Percentiles rank a stretch among this genome's conserved stretches.
These are phyloP conservation scores for Russula griseocarnosa DNA, from an alignment of 768 basidiomycete species.

Conservation along the genomic window DNA sequence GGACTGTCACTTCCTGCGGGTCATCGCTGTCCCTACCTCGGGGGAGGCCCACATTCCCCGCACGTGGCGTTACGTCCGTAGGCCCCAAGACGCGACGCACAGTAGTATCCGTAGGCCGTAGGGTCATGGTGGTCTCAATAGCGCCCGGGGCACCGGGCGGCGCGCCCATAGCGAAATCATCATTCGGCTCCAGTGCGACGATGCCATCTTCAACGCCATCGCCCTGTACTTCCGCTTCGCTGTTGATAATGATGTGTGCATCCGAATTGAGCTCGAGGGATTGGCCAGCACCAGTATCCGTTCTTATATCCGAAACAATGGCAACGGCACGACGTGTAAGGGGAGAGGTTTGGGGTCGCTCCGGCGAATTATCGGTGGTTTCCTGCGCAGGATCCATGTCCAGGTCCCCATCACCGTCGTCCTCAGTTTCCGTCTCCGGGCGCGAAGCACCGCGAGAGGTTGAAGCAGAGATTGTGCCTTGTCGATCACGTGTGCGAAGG, in stretches of 20 bases:
- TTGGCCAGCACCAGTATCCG: conserved; percentile 32
- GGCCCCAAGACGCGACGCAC: conserved; percentile 33
- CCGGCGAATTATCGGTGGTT: conserved; percentile 30
- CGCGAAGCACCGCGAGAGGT: conserved; percentile 46
- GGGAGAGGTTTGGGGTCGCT: conserved; percentile 32
- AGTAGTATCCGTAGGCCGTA: conserved; percentile 26
- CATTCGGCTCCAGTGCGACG: conserved; percentile 73
- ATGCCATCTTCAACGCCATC: conserved; percentile 71
- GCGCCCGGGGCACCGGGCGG: conserved; percentile 90
- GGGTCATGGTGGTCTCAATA: conserved; percentile 39
- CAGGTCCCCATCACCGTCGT: conserved; percentile 64
- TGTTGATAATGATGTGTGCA: conserved; percentile 51
- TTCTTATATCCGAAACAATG: conserved; percentile 42
- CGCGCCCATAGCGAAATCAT: conserved; percentile 86
- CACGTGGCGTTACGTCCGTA: conserved; percentile 56
- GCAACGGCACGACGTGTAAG: conserved; percentile 44
- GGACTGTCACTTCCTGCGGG: conserved; percentile 24
- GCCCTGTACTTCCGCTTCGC: conserved; percentile 42
- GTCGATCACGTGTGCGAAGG: conserved; percentile 32
- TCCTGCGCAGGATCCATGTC: conserved; percentile 39
- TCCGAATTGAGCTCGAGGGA: conserved; percentile 44
- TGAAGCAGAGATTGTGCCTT: conserved; percentile 29
- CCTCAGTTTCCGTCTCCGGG: conserved; percentile 75
- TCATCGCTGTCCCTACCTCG: conserved; percentile 29
- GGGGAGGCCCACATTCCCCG: conserved; percentile 55